Base-by-base conservation (phyloP, 257 asterid genomes). In the Catharanthus roseus region DNA sequence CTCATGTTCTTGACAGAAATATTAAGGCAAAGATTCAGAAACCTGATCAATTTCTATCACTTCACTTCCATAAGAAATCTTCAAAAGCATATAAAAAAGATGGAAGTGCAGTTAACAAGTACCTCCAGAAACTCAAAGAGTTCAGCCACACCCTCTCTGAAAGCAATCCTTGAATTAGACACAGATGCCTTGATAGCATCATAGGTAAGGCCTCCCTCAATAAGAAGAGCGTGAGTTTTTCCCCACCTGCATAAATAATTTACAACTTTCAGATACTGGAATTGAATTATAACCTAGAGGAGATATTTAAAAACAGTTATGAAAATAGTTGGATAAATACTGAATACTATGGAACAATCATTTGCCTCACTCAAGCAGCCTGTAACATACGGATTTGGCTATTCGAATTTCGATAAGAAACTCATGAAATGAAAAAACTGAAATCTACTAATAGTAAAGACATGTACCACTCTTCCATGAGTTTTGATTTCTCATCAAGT, bases 391-490 rank as follows among this genome's bases (percentile, higher is more conserved):
- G 23, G 45, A 19, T 61, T 61, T 16, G 5, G 6, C 26, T 6
- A 61, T n/a, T 19, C 33, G 33, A 19, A 56, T 26, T 26, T 28
- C 6, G 19, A 41, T 26, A 49, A 38, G 33, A 51, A 38, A 38
- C 47, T 73, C 24, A 23, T 28, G 63, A 74, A 44, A 38, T 57
- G 47, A 29, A 55, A 36, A 38, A 77, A 50, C 60, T 50, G 61
- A 31, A 63, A 55, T 56, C 72, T 34, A 41, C 10, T 24, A 39
- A 63, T 42, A 56, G 26, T 24, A 55, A 77, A 77, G 50, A 75
- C n/a, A 51, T 86, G 18, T 88, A 92, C 98, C 98, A 92, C 88
- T 90, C 96, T 82, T 87, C 97, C 98, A 92, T 92, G 79, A 90
- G 96, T 75, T 82, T 83, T 56, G 95, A 87, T 83, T 90, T 90